Base-by-base conservation (phyloP, 805 yeast genomes). In the Myxozyma vanderwaltii region DNA sequence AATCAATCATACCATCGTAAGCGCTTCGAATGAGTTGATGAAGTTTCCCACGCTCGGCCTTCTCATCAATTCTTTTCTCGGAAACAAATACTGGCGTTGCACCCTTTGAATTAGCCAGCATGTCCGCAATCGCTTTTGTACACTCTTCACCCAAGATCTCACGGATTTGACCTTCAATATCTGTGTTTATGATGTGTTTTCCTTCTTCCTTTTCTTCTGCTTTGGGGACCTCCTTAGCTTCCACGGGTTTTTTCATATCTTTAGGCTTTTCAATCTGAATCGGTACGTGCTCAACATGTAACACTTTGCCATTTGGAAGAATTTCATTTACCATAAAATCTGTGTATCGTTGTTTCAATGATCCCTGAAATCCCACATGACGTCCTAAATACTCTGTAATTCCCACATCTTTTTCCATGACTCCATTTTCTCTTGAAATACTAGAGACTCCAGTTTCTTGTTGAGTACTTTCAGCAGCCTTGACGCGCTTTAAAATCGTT, bases 311-410 rank as follows among this genome's bases (percentile, higher is more conserved):
- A 23, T 82, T 75, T 31, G 74, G 67, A 61, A 79, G 86, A 57
- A 94, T 86, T 73, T 94, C 99, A 73, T 91, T 89, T 46, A 94
- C 99, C 70, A 89, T 80, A 71, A 94, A 94, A 71, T 94, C 99
- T 12, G 96, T 86, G 74, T 58, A 64, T 33, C 97, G 78, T 70
- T 89, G 96, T 72, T 94, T 94, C 67, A 94, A 77, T 13, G 81
- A 79, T 1, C 98, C 99, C 17, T 72, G 71, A 64, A 94, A 89
- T 2, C 97, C 96, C 8, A 77, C 67, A 3, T 76, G 79, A 1
- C 77, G 71, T 49, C 83, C 82, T 36, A 90, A 74, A 67, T 76
- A 91, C 52, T 82, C 82, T 0, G 89, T 84, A 64, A 94, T 92
- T 4, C 99, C 99, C 8, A 94, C 99, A 71, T 91, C 95, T 1